Evolutionary conservation across 805 yeast genomes (phyloP).

Genomic region (Starmerella sirachaensis): DNA sequence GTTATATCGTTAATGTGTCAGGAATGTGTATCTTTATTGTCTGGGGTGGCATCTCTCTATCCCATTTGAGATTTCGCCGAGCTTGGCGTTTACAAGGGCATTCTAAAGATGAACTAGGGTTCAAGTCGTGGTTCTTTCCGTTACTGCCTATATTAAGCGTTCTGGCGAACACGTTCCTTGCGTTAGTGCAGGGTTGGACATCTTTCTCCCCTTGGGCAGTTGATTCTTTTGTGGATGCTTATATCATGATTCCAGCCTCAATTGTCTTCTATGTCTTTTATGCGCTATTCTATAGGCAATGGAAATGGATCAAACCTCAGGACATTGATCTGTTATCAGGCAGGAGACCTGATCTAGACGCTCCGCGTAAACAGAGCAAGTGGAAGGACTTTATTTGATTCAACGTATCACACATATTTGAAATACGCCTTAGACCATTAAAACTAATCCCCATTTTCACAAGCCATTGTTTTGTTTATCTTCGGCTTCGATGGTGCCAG

Average conservation of each 20-base stretch:
- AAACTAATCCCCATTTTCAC: too few relatives aligned
- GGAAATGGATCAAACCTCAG: conserved; percentile 31
- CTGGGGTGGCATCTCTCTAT: conserved; percentile 49
- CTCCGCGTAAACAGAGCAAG: not conserved
- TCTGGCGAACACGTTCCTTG: conserved; percentile 39
- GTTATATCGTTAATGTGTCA: conserved; percentile 47
- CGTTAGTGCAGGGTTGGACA: conserved; percentile 57
- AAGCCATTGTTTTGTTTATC: too few relatives aligned
- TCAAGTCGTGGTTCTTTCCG: conserved; percentile 42
- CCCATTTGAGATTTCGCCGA: conserved; percentile 45
- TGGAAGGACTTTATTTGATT: conserved; percentile 4
- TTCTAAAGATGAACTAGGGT: conserved; percentile 37
- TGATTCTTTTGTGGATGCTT: conserved; percentile 46
- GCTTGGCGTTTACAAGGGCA: conserved; percentile 36
- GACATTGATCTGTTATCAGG: conserved; percentile 33
- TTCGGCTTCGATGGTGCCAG: too few relatives aligned
- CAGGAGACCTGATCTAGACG: conserved; percentile 21
- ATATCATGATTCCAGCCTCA: conserved; percentile 50
- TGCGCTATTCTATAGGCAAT: conserved; percentile 29
- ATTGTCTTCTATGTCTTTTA: conserved; percentile 33
- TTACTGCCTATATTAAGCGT: conserved; percentile 40
- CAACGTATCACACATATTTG: not conserved
- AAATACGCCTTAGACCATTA: not conserved
- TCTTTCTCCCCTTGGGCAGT: conserved; percentile 48
- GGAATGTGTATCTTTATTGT: conserved; percentile 60